Conservation (phyloP, 106 monocot species). For the Triglochin maritima region DNA sequence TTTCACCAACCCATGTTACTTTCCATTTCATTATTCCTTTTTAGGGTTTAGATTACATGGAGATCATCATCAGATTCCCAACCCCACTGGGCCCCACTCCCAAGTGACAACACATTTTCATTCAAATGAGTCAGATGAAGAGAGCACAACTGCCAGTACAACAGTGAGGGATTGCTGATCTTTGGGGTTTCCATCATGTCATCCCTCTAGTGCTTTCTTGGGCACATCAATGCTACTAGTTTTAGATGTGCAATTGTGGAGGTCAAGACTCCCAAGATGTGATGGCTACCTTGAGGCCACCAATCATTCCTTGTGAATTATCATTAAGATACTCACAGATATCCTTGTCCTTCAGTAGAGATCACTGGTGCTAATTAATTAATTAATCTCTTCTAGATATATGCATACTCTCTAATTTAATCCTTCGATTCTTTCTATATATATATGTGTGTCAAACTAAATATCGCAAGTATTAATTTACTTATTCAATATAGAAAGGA, state of each 20-base stretch:
- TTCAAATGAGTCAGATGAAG: neutral
- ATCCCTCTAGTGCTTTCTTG: neutral
- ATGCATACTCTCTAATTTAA: no score
- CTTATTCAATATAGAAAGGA: no score
- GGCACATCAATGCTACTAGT: neutral
- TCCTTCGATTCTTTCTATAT: no score
- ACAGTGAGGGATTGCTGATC: neutral
- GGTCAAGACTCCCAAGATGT: neutral
- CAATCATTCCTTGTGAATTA: constrained; percentile 2
- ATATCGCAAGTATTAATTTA: no score
- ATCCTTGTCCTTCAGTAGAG: neutral
- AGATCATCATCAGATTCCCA: constrained; percentile 1
- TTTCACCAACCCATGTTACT: constrained; percentile 6
- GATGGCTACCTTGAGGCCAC: neutral
- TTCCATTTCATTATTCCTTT: neutral
- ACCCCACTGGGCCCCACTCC: neutral
- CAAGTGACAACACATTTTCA: neutral
- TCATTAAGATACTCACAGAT: constrained; percentile 1
- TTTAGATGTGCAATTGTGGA: neutral
- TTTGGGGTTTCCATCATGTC: neutral
- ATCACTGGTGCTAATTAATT: neutral
- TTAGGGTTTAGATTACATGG: neutral
- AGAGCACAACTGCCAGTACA: neutral
- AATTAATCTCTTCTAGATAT: no score
- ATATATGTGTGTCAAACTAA: no score